These are phyloP conservation scores for Pseudogymnoascus sp. DNA, from an alignment of 2,329 filamentous ascomycete genomes.

Conservation along the genomic window DNA sequence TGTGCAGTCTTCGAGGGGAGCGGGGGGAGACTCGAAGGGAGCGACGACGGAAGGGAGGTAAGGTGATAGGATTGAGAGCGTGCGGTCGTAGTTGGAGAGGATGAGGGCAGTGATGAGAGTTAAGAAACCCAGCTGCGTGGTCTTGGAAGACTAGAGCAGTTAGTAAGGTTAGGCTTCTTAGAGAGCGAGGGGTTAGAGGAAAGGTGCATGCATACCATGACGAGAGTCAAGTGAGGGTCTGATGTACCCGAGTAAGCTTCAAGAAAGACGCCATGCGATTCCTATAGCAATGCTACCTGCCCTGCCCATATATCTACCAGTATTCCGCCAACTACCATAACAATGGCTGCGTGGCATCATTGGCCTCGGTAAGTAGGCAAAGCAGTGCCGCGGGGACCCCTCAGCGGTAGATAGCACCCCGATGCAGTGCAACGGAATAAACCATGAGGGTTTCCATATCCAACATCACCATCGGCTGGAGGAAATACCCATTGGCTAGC, in stretches of 20 bases:
- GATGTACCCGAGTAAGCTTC: neutral
- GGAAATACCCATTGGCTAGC: neutral
- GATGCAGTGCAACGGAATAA: neutral
- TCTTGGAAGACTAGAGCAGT: neutral
- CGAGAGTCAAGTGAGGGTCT: neutral
- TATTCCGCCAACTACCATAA: neutral
- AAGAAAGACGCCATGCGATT: neutral
- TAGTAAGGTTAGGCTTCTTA: neutral
- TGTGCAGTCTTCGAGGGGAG: constrained; percentile 11
- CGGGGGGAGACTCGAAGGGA: neutral
- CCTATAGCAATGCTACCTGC: neutral
- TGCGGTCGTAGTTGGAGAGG: neutral
- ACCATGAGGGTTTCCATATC: neutral
- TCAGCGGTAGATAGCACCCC: neutral
- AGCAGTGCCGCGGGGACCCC: neutral
- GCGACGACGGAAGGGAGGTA: neutral
- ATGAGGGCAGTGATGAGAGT: neutral
- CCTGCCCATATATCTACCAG: neutral
- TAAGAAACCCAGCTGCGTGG: constrained; percentile 2
- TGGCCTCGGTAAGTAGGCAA: neutral
- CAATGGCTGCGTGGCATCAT: neutral
- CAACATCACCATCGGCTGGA: neutral
- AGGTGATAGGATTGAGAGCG: neutral
- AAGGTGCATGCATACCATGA: neutral
- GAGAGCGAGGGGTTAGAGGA: neutral